These are phyloP conservation scores for Alternaria rosae DNA, from an alignment of 2,329 filamentous ascomycete species.

Conservation along the genomic window DNA sequence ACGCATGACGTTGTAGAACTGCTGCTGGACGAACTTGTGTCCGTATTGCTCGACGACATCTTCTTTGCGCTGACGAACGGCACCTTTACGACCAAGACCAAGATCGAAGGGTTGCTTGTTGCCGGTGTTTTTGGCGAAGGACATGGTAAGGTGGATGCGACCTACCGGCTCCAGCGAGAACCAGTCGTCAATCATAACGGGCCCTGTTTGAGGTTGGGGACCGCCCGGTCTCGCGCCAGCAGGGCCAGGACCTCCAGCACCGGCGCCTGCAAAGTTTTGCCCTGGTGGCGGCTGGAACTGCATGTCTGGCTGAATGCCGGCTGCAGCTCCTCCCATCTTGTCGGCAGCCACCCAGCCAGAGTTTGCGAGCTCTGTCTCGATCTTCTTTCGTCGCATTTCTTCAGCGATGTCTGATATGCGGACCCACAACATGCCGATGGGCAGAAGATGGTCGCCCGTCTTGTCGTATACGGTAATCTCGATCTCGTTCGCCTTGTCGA, in stretches of 20 bases:
- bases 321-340: conserved; percentile 75
- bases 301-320: conserved; percentile 60
- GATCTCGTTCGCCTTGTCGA: conserved; percentile 98
- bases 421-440: conserved; percentile 95
- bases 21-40: conserved; percentile 97
- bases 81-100: conserved; percentile 92
- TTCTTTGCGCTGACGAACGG: conserved; percentile 96
- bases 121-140: conserved; percentile 89
- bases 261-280: conserved; percentile 47
- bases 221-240: conserved; percentile 52
- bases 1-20: conserved; percentile 99
- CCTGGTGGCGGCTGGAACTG: conserved; percentile 62
- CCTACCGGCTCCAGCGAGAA: conserved; percentile 96
- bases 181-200: conserved; percentile 83
- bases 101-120: conserved; percentile 84
- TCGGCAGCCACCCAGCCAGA: conserved; percentile 98
- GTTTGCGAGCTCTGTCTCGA: conserved; percentile 92
- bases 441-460: conserved; percentile 83
- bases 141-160: conserved; percentile 87
- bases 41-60: conserved; percentile 98
- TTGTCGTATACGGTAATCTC: conserved; percentile 98
- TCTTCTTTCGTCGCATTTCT: conserved; percentile 95
- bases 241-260: conserved; percentile 44
- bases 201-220: conserved; percentile 59
- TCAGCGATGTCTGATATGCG: conserved; percentile 96